phyloP scores from a whole-genome alignment of 2,329 filamentous ascomycete species.

The Penicillium sp. region DNA sequence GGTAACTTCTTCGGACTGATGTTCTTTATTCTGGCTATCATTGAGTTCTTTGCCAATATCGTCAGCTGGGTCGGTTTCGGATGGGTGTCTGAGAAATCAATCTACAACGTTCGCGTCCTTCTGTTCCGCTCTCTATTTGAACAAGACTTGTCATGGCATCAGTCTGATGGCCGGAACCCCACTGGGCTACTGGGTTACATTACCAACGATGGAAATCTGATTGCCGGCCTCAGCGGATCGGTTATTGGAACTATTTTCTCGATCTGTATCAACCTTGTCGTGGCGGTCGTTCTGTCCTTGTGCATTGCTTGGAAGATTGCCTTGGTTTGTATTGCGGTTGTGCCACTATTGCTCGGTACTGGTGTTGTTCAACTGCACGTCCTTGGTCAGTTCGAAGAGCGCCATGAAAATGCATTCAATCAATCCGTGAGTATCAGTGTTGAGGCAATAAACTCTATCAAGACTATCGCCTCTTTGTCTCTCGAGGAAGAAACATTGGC shows the following conservation, averaged over 20 bases:
- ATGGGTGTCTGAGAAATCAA: slow-evolving; percentile 62
- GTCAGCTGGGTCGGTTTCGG: slow-evolving; percentile 61
- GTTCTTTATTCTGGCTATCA: slow-evolving; percentile 61
- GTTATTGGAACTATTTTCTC: slow-evolving; percentile 70
- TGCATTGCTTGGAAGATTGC: slow-evolving; percentile 77
- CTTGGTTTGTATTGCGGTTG: slow-evolving; percentile 67
- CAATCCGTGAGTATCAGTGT: slow-evolving; percentile 54
- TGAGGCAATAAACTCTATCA: slow-evolving; percentile 55
- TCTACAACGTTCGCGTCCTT: slow-evolving; percentile 64
- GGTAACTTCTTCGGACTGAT: slow-evolving; percentile 59
- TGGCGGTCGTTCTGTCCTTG: slow-evolving; percentile 67
- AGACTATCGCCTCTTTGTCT: slow-evolving; percentile 54
- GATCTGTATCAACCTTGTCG: slow-evolving; percentile 67
- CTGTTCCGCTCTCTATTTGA: slow-evolving; percentile 66
- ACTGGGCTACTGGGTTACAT: slow-evolving; percentile 66
- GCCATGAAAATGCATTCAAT: slow-evolving; percentile 53
- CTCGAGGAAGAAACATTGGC: slow-evolving; percentile 52
- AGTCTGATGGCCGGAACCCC: slow-evolving; percentile 63
- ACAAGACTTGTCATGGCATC: slow-evolving; percentile 71
- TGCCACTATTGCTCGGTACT: slow-evolving; percentile 68
- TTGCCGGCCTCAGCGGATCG: slow-evolving; percentile 69
- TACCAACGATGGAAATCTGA: slow-evolving; percentile 66
- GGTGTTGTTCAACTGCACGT: slow-evolving; percentile 68
- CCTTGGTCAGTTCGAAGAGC: slow-evolving; percentile 60
- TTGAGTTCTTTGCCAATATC: slow-evolving; percentile 63